Conservation (phyloP, 768 basidiomycete species). For the Rhodotorula babjevae region DNA sequence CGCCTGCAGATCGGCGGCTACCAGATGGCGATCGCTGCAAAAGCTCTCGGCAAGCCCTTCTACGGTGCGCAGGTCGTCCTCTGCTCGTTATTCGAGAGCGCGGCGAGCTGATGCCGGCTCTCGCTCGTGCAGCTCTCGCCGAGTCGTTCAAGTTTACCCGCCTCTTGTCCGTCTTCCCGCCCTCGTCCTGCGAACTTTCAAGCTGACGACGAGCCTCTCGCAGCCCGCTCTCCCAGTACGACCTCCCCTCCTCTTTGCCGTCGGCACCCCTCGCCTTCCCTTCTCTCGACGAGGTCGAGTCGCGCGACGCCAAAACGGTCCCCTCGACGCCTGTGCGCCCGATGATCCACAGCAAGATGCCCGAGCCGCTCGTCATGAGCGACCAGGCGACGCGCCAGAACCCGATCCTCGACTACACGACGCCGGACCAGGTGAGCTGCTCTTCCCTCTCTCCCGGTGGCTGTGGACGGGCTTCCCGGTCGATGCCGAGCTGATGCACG, state of each 20-base stretch:
- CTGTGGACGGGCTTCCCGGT: no score
- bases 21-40: slow-evolving; percentile 93
- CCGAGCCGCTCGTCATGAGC: slow-evolving; percentile 57
- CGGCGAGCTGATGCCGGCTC: slow-evolving; percentile 52
- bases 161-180: slow-evolving; percentile 54
- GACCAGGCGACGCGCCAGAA: slow-evolving; percentile 74
- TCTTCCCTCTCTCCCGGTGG: neutral
- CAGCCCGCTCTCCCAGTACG: slow-evolving; percentile 66
- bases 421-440: slow-evolving; percentile 71
- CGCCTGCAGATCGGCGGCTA: slow-evolving; percentile 69
- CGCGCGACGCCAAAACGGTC: slow-evolving; percentile 2
- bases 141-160: slow-evolving; percentile 89
- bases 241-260: slow-evolving; percentile 69
- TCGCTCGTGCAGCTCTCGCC: slow-evolving; percentile 22
- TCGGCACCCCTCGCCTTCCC: slow-evolving; percentile 63
- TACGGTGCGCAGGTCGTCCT: slow-evolving; percentile 55
- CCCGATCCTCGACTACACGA: slow-evolving; percentile 90
- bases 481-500: neutral
- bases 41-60: slow-evolving; percentile 88
- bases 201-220: neutral
- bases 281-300: neutral
- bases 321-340: slow-evolving; percentile 36
- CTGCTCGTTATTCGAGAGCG: no score
- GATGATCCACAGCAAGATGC: slow-evolving; percentile 29
- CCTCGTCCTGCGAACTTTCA: neutral